Evolutionary conservation across 148 eudicot genomes (phyloP), one percentile per base, ranked within the genome.

Genomic region (Chenopodium formosanum): DNA sequence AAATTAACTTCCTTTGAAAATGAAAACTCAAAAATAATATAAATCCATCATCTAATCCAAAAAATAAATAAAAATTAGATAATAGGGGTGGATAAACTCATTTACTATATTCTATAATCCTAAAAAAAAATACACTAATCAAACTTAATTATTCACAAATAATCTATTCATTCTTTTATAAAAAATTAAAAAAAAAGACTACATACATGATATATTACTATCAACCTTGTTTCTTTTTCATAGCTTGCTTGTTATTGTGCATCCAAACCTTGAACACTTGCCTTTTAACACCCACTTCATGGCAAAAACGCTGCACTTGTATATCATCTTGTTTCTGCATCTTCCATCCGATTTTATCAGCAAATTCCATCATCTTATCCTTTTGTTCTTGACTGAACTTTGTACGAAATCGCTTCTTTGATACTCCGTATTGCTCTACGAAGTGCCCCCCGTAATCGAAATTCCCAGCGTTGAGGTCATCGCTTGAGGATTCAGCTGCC

Each of bases 401-500:
- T 0, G 87, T 87, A 78, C 89, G 53, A 52, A 80, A 80, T 76
- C 89, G 79, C 84, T 85, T 87, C 83, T 72, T 85, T 14, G 85
- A 70, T 1, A 19, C 70, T 52, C 76, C 78, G 3, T 53, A 71
- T 3, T 78, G 70, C 32, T 71, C 64, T 20, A 31, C 31, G 12
- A 25, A 22, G 20, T 31, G 34, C 25, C 60, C 63, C 10, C 71
- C 65, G 72, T 14, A 68, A 11, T 44, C 74, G 34, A 69, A 50
- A 8, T 52, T 40, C 58, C 25, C 84, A 44, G 63, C 78, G 17
- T 88, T 85, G n/a, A 93, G 84, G 72, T 91, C 96, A 58, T 95
- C 98, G 64, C 97, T 93, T 0, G 96, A 94, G 1, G 97, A 91
- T 19, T 90, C 97, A 23, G 86, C 91, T 4, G 85, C 85, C 9